Conservation (phyloP, 2,329 filamentous ascomycete genomes). For the Sclerotinia trifoliorum region DNA sequence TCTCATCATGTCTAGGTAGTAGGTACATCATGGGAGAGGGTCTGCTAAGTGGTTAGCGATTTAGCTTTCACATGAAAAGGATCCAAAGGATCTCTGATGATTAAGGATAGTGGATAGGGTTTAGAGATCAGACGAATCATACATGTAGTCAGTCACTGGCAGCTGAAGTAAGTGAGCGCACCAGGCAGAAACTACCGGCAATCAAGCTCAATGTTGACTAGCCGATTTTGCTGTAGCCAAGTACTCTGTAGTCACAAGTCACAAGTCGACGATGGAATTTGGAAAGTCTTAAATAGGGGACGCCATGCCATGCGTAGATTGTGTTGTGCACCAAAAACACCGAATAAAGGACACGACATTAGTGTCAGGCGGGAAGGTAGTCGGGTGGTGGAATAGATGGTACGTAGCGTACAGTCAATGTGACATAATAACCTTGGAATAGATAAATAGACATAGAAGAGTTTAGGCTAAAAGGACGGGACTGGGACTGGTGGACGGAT, state of each 20-base stretch:
- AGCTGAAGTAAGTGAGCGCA: background rate
- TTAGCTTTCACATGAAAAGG: background rate
- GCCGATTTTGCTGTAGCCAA: background rate
- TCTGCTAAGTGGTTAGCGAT: background rate
- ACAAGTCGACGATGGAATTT: background rate
- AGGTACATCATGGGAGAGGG: background rate
- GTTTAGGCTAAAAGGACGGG: background rate
- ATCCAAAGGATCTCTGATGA: background rate
- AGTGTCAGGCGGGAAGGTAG: constrained; percentile 3
- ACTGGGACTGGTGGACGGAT: too few relatives aligned
- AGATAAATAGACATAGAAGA: background rate
- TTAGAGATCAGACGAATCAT: constrained; percentile 14
- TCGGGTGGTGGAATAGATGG: background rate
- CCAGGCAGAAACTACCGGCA: background rate
- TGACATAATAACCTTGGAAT: background rate
- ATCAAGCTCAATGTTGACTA: constrained; percentile 7
- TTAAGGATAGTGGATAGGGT: background rate
- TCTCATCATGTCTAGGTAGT: background rate
- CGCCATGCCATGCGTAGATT: constrained; percentile 5
- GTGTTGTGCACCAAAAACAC: background rate
- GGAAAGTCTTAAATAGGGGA: constrained; percentile 5
- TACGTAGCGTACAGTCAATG: constrained; percentile 6
- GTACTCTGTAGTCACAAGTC: background rate
- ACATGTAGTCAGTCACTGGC: background rate
- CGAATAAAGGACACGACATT: background rate